Conservation (phyloP, 257 asterid species). For the Thymus quinquecostatus region DNA sequence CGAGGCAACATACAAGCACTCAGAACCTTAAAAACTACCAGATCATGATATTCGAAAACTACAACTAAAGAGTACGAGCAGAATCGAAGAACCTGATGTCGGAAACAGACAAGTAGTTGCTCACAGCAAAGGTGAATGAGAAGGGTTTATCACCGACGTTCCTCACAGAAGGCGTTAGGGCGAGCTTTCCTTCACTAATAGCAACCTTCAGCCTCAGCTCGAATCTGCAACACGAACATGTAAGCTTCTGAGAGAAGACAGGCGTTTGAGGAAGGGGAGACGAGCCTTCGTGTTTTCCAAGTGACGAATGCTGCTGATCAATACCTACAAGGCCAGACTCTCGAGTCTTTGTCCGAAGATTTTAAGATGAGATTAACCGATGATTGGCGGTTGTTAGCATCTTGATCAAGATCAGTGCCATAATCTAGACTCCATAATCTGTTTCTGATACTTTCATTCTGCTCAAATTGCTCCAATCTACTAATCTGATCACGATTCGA, state of each 20-base stretch:
- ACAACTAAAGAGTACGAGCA: not conserved
- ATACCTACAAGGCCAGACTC: conserved; percentile 55
- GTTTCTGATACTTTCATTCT: conserved; percentile 49
- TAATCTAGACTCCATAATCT: conserved; percentile 57
- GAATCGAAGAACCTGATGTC: conserved; percentile 54
- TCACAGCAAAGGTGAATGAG: conserved; percentile 48
- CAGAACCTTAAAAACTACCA: not conserved
- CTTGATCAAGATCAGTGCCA: conserved; percentile 42
- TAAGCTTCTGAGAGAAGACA: not conserved
- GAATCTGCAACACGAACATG: conserved; percentile 40
- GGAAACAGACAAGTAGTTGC: conserved; percentile 54
- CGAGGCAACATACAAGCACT: not conserved
- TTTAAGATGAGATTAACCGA: conserved; percentile 54
- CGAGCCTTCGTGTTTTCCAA: too few species aligned
- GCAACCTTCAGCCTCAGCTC: conserved; percentile 59
- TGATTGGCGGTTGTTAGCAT: conserved; percentile 41
- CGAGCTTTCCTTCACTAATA: conserved; percentile 51
- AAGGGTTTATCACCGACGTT: conserved; percentile 57
- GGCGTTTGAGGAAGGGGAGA: not conserved
- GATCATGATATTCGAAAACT: not conserved
- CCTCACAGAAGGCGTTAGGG: conserved; percentile 54
- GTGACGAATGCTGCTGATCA: not conserved
- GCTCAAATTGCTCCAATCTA: conserved; percentile 49
- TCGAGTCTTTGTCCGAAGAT: conserved; percentile 55
- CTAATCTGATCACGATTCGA: conserved; percentile 10